Conservation (phyloP, 2,329 filamentous ascomycete species). For the Aspergillus ibericus region DNA sequence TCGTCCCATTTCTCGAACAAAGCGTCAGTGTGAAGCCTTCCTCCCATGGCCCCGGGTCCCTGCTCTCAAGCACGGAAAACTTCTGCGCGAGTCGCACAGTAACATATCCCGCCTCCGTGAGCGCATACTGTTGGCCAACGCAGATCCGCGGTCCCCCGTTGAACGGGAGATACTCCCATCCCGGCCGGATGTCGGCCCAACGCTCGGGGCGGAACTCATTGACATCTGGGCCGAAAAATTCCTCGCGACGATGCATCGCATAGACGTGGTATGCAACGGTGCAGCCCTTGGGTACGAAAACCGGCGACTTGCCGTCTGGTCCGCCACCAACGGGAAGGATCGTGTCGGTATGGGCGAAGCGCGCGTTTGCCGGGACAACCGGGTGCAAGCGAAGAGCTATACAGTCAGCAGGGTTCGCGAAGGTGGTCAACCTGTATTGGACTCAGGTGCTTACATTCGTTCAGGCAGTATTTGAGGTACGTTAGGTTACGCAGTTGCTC, state of each 20-base stretch:
- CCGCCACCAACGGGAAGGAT: constrained; percentile 57
- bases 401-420: not conserved
- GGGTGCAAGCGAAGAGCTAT: constrained; percentile 44
- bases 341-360: constrained; percentile 39
- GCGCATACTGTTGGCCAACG: constrained; percentile 38
- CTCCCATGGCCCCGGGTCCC: constrained; percentile 29
- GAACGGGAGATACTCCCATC: constrained; percentile 38
- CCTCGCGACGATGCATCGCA: constrained; percentile 67
- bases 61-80: constrained; percentile 31
- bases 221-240: constrained; percentile 47
- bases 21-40: constrained; percentile 26
- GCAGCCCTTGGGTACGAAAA: constrained; percentile 66
- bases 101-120: constrained; percentile 39
- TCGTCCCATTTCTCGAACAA: constrained; percentile 25
- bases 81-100: constrained; percentile 35
- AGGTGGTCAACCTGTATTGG: too few species aligned
- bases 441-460: constrained; percentile 22
- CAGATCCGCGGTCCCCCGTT: constrained; percentile 35
- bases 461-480: constrained; percentile 26
- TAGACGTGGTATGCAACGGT: constrained; percentile 66
- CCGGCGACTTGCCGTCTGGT: constrained; percentile 55
- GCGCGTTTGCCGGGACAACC: constrained; percentile 44
- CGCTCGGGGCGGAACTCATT: constrained; percentile 51
- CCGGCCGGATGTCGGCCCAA: constrained; percentile 38
- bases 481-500: constrained; percentile 24